A percentile compares a stretch with the other conserved stretches of the same genome.
Evolutionary conservation across 176 grass and related monocot species (phyloP).

Genomic region (Puya raimondii): DNA sequence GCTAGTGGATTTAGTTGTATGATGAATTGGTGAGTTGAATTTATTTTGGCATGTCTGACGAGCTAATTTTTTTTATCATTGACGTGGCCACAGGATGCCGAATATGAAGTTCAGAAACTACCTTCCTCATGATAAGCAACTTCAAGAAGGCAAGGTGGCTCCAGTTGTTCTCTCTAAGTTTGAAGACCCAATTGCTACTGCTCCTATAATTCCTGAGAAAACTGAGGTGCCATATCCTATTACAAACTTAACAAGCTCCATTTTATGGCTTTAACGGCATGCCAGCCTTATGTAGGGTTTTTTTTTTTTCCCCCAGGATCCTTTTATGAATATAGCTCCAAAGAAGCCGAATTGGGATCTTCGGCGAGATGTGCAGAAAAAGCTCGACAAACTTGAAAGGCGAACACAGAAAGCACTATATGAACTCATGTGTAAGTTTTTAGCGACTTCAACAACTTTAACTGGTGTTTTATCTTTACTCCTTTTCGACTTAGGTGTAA

Average conservation of each 20-base stretch:
- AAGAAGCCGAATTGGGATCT: slow-evolving; percentile 99
- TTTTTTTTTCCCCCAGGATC: slow-evolving; percentile 35
- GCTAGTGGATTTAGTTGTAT: not conserved
- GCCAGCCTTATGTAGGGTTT: not conserved
- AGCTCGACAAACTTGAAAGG: slow-evolving; percentile 79
- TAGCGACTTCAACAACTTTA: not conserved
- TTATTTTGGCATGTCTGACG: not conserved
- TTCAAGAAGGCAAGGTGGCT: slow-evolving; percentile 70
- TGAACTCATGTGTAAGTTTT: slow-evolving; percentile 59
- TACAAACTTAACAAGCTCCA: not conserved
- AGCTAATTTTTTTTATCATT: not conserved
- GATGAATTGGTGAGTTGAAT: not conserved
- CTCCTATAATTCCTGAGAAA: slow-evolving; percentile 42
- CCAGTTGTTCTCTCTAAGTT: slow-evolving; percentile 67
- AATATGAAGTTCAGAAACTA: slow-evolving; percentile 97
- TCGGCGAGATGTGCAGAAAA: slow-evolving; percentile 82
- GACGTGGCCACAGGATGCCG: slow-evolving; percentile 32
- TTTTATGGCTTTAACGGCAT: not conserved
- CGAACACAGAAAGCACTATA: slow-evolving; percentile 87
- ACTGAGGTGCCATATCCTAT: slow-evolving; percentile 33
- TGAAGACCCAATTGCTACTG: slow-evolving; percentile 66
- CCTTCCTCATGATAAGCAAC: slow-evolving; percentile 90
- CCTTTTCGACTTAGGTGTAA: slow-evolving; percentile 2
- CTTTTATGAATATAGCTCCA: slow-evolving; percentile 86
- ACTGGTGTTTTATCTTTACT: not conserved